Percentiles rank a stretch among this genome's conserved stretches.
phyloP scores from a whole-genome alignment of 371 early-diverging fungal genomes.

The Entomophthora muscae region DNA sequence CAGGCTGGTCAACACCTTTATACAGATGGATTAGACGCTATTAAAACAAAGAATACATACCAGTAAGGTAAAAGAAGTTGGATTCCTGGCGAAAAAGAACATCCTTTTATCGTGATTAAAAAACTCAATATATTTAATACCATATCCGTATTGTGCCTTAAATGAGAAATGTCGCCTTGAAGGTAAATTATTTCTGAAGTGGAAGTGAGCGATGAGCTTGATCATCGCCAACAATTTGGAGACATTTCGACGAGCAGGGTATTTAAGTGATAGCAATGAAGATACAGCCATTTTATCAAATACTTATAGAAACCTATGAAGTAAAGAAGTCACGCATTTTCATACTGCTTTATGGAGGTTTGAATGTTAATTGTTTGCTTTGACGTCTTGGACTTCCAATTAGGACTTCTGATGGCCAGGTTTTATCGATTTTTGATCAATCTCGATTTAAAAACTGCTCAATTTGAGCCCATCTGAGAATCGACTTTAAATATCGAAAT shows the following conservation, averaged over 20 bases:
- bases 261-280: conserved; percentile 7
- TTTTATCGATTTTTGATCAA: no score
- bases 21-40: background rate
- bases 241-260: conserved; percentile 42
- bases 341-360: no score
- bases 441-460: no score
- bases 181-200: conserved; percentile 41
- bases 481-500: no score
- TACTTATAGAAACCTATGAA: no score
- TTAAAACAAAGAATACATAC: background rate
- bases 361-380: no score
- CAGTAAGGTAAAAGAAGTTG: conserved; percentile 33
- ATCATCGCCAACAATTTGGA: conserved; percentile 37
- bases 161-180: conserved; percentile 34
- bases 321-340: no score
- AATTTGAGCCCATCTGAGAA: no score
- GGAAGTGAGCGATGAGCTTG: conserved; percentile 11
- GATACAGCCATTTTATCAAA: no score
- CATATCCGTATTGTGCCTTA: conserved; percentile 58
- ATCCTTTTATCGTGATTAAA: background rate
- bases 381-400: no score
- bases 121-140: conserved; percentile 10
- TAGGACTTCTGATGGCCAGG: no score
- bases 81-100: conserved; percentile 27
- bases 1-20: conserved; percentile 28